phyloP scores from a whole-genome alignment of 176 grass and related monocot species.

The Oryza nivara region DNA sequence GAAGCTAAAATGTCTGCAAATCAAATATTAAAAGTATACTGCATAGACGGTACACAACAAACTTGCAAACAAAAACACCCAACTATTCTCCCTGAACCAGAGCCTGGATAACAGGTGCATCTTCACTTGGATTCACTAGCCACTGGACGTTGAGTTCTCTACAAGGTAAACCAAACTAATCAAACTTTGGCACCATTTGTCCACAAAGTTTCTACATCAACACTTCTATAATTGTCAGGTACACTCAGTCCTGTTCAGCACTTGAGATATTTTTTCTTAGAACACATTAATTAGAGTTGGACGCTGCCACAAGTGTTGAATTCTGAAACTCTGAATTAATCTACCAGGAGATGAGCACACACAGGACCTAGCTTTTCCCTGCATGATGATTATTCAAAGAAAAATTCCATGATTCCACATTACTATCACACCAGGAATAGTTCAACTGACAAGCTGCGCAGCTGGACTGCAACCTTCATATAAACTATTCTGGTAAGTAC shows the following conservation, averaged over 20 bases:
- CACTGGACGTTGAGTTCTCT: neutral
- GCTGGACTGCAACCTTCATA: conserved; percentile 3
- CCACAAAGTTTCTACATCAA: neutral
- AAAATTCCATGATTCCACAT: neutral
- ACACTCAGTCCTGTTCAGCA: neutral
- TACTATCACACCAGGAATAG: neutral
- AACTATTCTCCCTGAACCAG: neutral
- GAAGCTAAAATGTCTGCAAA: neutral
- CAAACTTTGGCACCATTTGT: neutral
- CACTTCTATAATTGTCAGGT: neutral
- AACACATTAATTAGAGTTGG: neutral
- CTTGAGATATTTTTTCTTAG: neutral
- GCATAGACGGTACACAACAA: neutral
- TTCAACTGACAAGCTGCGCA: neutral
- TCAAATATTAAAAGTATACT: neutral
- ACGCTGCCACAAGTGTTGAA: neutral
- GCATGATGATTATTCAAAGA: too few species aligned
- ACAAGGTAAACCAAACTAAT: neutral
- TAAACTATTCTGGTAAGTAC: neutral
- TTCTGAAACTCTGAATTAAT: neutral
- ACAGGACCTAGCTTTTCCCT: too few species aligned
- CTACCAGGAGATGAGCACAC: neutral
- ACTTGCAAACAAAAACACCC: neutral
- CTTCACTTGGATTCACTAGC: neutral
- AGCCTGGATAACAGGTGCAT: neutral